Conservation (phyloP, 1,139 yeast species). For the Kazachstania sp. region DNA sequence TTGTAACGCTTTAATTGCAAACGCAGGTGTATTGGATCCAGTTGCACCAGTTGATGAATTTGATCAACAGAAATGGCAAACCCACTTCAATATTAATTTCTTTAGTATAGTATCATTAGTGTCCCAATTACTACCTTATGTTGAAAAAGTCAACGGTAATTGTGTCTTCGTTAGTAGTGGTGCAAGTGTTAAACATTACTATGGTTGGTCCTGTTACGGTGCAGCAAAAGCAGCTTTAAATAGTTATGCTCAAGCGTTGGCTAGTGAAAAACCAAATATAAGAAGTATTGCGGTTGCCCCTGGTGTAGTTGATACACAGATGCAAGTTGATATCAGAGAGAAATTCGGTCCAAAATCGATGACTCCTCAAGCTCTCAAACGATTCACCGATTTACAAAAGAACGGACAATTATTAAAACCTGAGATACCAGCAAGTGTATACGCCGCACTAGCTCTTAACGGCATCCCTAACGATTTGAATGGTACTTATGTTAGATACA, state of each 20-base stretch:
- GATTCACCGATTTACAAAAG: slow-evolving; percentile 53
- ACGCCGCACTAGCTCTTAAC: slow-evolving; percentile 52
- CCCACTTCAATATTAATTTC: slow-evolving; percentile 65
- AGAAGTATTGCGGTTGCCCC: slow-evolving; percentile 72
- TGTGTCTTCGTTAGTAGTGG: slow-evolving; percentile 79
- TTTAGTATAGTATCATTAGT: slow-evolving; percentile 66
- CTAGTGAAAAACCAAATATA: slow-evolving; percentile 51
- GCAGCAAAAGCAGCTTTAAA: slow-evolving; percentile 84
- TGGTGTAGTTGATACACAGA: slow-evolving; percentile 82
- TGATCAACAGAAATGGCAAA: slow-evolving; percentile 51
- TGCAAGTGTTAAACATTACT: slow-evolving; percentile 38
- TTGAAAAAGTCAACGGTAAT: slow-evolving; percentile 24
- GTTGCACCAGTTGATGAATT: slow-evolving; percentile 41
- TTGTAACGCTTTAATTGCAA: slow-evolving; percentile 54
- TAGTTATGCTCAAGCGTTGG: slow-evolving; percentile 59
- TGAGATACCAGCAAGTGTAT: slow-evolving; percentile 59
- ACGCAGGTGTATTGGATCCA: slow-evolving; percentile 58
- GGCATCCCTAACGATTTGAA: slow-evolving; percentile 49
- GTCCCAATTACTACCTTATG: slow-evolving; percentile 37
- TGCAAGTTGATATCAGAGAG: slow-evolving; percentile 73
- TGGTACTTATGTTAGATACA: slow-evolving; percentile 59
- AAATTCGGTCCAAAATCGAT: slow-evolving; percentile 45
- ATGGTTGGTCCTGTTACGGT: slow-evolving; percentile 88
- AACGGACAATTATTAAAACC: slow-evolving; percentile 53
- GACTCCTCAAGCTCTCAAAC: slow-evolving; percentile 46